Evolutionary conservation across 352 stramenopile genomes (phyloP).

Genomic region (Phytophthora capsici): DNA sequence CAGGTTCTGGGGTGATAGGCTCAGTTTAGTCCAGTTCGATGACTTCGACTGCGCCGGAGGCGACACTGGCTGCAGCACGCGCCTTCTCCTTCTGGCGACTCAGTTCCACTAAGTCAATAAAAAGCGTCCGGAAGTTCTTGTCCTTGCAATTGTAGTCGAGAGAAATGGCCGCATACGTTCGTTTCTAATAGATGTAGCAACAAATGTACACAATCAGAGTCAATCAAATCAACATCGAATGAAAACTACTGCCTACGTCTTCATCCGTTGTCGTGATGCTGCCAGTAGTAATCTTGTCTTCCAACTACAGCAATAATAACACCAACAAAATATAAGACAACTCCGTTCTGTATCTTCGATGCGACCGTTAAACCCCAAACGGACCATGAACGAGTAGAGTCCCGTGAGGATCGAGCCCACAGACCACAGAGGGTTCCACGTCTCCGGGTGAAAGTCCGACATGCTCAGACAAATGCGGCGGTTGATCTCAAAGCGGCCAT

Average conservation of each 20-base stretch:
- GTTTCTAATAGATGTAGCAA: slow-evolving; percentile 53
- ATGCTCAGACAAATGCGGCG: slow-evolving; percentile 94
- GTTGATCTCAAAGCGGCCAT: slow-evolving; percentile 94
- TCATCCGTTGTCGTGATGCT: slow-evolving; percentile 83
- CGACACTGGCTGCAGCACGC: neutral
- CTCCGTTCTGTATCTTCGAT: neutral
- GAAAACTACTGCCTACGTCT: slow-evolving; percentile 29
- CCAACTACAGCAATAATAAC: slow-evolving; percentile 40
- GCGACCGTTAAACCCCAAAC: neutral
- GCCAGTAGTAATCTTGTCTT: slow-evolving; percentile 86
- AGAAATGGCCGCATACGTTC: slow-evolving; percentile 64
- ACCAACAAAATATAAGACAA: neutral
- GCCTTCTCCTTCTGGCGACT: slow-evolving; percentile 28
- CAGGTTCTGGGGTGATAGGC: neutral
- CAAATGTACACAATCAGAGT: neutral
- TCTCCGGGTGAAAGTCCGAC: slow-evolving; percentile 96
- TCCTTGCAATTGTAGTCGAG: slow-evolving; percentile 83
- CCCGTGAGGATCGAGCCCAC: slow-evolving; percentile 95
- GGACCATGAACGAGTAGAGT: slow-evolving; percentile 95
- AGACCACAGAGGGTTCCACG: slow-evolving; percentile 96
- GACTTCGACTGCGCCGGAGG: slow-evolving; percentile 1
- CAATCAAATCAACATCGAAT: neutral
- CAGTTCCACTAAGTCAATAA: slow-evolving; percentile 83
- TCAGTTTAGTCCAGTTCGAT: slow-evolving; percentile 18
- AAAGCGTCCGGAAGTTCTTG: slow-evolving; percentile 85